Evolutionary conservation across 257 asterid species (phyloP).

Genomic region (Jaltomata sinuosa): DNA sequence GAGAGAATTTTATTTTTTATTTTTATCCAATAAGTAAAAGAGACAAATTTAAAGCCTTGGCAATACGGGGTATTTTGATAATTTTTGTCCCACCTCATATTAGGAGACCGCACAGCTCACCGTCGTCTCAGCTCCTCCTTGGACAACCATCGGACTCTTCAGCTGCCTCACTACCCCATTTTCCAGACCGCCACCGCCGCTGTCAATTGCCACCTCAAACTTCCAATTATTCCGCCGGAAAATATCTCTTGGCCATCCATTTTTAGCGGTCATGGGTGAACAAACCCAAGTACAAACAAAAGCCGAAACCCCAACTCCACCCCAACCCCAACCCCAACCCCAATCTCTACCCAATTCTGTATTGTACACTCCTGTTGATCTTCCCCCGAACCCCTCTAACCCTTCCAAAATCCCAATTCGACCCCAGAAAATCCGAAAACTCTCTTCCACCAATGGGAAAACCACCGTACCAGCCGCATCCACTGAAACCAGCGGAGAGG

Average conservation of each 20-base stretch:
- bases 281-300: slow-evolving; percentile 29
- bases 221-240: background rate
- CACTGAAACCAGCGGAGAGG: background rate
- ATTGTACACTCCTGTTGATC: slow-evolving; percentile 18
- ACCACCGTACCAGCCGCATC: slow-evolving; percentile 11
- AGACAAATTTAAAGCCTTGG: too few species aligned
- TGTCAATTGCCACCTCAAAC: background rate
- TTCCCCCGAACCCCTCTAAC: slow-evolving; percentile 34
- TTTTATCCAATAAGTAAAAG: too few species aligned
- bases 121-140: background rate
- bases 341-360: slow-evolving; percentile 23
- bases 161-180: background rate
- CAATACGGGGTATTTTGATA: too few species aligned
- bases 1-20: too few species aligned
- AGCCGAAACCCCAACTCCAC: slow-evolving; percentile 9
- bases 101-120: background rate
- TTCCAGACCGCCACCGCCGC: background rate
- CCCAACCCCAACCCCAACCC: slow-evolving; percentile 24
- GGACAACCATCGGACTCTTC: background rate
- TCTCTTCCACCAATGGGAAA: slow-evolving; percentile 25
- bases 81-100: too few species aligned
- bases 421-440: slow-evolving; percentile 84
- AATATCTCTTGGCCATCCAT: background rate
- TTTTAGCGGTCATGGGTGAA: slow-evolving; percentile 51
- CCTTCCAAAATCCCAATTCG: slow-evolving; percentile 95